Percentiles rank a stretch among this genome's conserved stretches.
phyloP scores from a whole-genome alignment of 2,329 filamentous ascomycete species.

The Fusarium mexicanum region DNA sequence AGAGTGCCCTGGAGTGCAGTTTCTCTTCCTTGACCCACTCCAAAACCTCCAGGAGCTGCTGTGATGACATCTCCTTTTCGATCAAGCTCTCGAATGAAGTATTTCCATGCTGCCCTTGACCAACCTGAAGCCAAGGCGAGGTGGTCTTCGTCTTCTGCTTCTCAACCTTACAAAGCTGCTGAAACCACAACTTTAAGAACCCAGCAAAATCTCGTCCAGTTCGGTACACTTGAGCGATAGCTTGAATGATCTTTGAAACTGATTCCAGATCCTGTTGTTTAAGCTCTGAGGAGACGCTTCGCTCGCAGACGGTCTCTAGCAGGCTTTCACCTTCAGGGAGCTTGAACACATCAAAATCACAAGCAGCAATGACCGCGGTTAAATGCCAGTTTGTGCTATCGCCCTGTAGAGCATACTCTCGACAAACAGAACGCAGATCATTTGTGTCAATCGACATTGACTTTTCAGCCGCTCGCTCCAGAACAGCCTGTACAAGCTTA shows the following conservation, averaged over 20 bases:
- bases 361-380: constrained; percentile 52
- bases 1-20: constrained; percentile 46
- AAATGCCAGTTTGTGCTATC: constrained; percentile 55
- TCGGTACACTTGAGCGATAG: constrained; percentile 57
- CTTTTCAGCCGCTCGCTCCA: constrained; percentile 44
- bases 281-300: constrained; percentile 41
- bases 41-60: constrained; percentile 56
- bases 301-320: constrained; percentile 53
- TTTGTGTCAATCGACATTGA: constrained; percentile 51
- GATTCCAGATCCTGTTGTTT: constrained; percentile 30
- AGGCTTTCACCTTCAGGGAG: constrained; percentile 51
- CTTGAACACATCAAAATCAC: constrained; percentile 60
- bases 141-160: constrained; percentile 38
- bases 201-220: constrained; percentile 55
- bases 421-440: constrained; percentile 56
- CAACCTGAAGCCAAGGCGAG: constrained; percentile 49
- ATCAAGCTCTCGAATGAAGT: constrained; percentile 44
- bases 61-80: constrained; percentile 55
- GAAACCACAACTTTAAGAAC: constrained; percentile 60
- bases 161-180: constrained; percentile 52
- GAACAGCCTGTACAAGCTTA: constrained; percentile 44
- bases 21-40: constrained; percentile 53
- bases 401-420: constrained; percentile 51
- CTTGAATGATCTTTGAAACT: constrained; percentile 51
- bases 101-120: constrained; percentile 24